Conservation (phyloP, 208 protist species). For the Wallacemonas collosoma region DNA sequence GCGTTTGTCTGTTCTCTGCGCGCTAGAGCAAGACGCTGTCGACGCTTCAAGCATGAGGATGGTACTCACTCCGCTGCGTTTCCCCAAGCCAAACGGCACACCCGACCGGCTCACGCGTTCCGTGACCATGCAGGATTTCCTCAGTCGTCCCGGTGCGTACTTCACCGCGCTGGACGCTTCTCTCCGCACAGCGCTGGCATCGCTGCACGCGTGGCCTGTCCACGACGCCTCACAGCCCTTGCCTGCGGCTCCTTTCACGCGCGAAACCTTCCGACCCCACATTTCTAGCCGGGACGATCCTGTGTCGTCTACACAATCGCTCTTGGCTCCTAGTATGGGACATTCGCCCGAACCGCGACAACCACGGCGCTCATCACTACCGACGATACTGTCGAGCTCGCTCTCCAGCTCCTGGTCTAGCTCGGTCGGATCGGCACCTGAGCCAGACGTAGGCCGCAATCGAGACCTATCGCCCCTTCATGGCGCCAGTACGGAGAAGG, state of each 20-base stretch:
- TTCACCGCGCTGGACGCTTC: background rate
- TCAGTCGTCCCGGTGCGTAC: background rate
- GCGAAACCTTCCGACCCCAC: background rate
- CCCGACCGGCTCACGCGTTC: background rate
- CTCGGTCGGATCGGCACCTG: background rate
- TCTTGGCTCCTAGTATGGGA: background rate
- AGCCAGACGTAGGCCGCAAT: too few species aligned
- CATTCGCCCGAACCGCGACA: constrained; percentile 6
- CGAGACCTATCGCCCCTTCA: too few species aligned
- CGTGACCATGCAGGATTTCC: background rate
- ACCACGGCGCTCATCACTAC: background rate
- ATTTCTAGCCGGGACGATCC: too few species aligned
- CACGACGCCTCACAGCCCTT: too few species aligned
- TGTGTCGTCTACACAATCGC: too few species aligned
- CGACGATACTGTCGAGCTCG: background rate
- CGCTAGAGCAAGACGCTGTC: constrained; percentile 2
- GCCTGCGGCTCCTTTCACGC: background rate
- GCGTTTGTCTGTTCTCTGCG: background rate
- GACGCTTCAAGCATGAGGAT: constrained; percentile 7
- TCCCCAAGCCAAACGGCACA: constrained; percentile 5
- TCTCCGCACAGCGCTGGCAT: background rate
- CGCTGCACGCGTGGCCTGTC: too few species aligned
- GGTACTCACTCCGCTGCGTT: constrained; percentile 1
- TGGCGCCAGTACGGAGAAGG: too few species aligned
- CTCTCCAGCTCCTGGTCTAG: background rate